Conservation (phyloP, 1,284 basidiomycete species). For the Austroboletus rostrupii region DNA sequence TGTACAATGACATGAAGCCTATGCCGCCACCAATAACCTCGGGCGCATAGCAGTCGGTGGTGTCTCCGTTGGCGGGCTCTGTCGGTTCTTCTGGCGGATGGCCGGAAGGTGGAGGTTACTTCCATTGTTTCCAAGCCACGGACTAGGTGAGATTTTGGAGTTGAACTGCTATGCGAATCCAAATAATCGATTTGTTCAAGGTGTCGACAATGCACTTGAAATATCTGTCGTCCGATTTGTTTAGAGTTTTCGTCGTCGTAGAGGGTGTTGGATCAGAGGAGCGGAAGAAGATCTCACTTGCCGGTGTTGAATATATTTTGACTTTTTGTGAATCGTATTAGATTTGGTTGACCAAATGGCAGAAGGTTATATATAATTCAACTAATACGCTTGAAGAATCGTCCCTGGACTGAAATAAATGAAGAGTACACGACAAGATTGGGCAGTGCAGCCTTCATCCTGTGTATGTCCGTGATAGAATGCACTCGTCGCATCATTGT, state of each 20-base stretch:
- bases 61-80: conserved; percentile 29
- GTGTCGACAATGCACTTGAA: conserved; percentile 40
- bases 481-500: no score
- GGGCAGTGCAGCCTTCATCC: no score
- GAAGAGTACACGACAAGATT: no score
- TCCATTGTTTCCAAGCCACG: conserved; percentile 36
- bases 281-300: conserved; percentile 30
- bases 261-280: conserved; percentile 44
- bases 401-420: no score
- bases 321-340: background rate
- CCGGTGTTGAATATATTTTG: conserved; percentile 2
- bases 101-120: conserved; percentile 43
- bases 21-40: conserved; percentile 33
- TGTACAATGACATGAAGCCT: conserved; percentile 44
- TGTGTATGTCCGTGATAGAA: no score
- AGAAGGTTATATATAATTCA: no score
- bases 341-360: no score
- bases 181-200: conserved; percentile 17
- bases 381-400: no score
- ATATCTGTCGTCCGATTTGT: conserved; percentile 32
- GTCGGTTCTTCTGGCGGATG: conserved; percentile 42
- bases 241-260: conserved; percentile 40
- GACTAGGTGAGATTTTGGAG: conserved; percentile 34
- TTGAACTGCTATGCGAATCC: no score
- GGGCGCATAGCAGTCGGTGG: conserved; percentile 37